These are phyloP conservation scores for Dunaliella primolecta DNA, from an alignment of 139 green algal genomes.

Conservation along the genomic window DNA sequence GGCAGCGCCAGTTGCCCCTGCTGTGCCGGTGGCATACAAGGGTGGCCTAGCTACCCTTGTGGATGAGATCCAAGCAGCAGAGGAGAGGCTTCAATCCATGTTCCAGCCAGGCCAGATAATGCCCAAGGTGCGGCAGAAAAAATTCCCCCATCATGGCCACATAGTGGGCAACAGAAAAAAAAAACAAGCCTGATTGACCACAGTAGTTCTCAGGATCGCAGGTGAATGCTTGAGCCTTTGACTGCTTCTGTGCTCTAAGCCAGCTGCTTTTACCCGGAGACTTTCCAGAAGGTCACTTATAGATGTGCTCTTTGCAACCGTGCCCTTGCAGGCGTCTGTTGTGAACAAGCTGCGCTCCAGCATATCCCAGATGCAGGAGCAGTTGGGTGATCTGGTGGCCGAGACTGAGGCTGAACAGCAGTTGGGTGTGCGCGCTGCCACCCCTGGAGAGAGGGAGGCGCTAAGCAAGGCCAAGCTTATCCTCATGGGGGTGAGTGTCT, in stretches of 20 bases:
- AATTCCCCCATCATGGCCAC: not conserved
- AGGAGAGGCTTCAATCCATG: constrained; percentile 17
- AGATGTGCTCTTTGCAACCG: not conserved
- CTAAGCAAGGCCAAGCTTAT: constrained; percentile 3
- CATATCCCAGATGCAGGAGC: not conserved
- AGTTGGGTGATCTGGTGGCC: not conserved
- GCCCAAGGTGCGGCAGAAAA: constrained; percentile 25
- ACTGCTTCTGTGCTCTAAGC: no score
- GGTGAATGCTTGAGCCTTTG: no score
- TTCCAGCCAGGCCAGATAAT: constrained; percentile 36
- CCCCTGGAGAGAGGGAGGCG: not conserved
- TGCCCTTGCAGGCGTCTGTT: not conserved
- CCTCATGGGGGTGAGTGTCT: not conserved
- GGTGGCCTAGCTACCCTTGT: not conserved
- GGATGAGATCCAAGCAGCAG: constrained; percentile 17
- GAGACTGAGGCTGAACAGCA: not conserved
- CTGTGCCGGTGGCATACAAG: no score
- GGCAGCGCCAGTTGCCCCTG: no score
- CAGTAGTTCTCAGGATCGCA: no score
- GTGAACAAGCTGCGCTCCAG: not conserved
- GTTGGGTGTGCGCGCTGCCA: not conserved
- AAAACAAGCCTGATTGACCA: no score
- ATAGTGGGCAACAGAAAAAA: no score
- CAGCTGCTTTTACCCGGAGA: no score
- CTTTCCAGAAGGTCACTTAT: no score